Evolutionary conservation across 2,329 filamentous ascomycete genomes (phyloP), one percentile per base, ranked within the genome.

Genomic region (Teratosphaeria nubilosa): DNA sequence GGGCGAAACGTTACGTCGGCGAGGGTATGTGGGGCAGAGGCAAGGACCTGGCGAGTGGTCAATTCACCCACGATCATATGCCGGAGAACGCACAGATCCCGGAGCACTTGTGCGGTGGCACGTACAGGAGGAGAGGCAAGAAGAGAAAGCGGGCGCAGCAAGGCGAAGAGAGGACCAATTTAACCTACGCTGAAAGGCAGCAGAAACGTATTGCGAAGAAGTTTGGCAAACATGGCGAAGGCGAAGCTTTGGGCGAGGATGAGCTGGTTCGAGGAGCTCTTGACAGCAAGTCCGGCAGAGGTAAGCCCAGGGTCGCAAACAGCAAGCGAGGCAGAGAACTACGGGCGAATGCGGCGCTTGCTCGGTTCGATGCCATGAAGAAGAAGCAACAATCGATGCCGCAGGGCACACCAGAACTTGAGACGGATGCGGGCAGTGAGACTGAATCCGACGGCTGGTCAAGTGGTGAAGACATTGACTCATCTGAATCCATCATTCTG

Each of bases 1-100:
- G 89, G 88, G 72, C 72, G 1, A 82, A 80, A 57, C 78, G 78
- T 1, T 95, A 94, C 68, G 86, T 82, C 0, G 90, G 90, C 2
- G 90, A 95, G 61, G 91, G 90, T 0, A 73, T 95, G 53, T 95
- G 90, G 90, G 89, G 90, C 7, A 76, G 83, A 30, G 90, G 90
- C 0, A 78, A 83, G 45, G 75, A 80, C 6, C 72, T 94, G 51
- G 74, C 76, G 24, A 85, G 80, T 3, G 86, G 85, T 24, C 74
- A 77, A n/a, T 85, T 82, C 68, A 80, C 83, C 64, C 79, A 84
- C 37, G 84, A 88, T 61, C 69, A 77, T 16, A 74, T 89, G 52
- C 83, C 86, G 0, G 82, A 69, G 27, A 62, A 66, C 24, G 66
- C 60, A n/a, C 63, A 68, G 58, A 67, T 71, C 27, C 70, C 70